Base-by-base conservation (phyloP, 2,329 filamentous ascomycete species). In the Neofusicoccum parvum region DNA sequence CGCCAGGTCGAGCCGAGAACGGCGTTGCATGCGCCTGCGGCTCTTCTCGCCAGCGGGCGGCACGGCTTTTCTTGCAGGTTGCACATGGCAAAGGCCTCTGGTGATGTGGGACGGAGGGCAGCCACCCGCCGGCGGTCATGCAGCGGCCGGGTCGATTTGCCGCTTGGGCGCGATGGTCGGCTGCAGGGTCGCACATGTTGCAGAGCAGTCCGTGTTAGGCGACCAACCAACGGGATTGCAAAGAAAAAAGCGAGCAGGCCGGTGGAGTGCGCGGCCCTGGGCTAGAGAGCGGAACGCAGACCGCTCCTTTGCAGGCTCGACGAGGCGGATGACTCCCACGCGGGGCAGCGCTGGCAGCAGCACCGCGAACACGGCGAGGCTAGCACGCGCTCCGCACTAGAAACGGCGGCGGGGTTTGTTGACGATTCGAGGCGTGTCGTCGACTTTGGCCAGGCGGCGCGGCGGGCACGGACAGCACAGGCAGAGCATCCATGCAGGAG, bases 51-150 rank as follows among this genome's bases (percentile, higher is more conserved):
- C 56, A 48, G 43, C 27, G 37, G 11, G 11, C 53, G 37, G 53
- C 54, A 58, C 39, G 23, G 54, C 32, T 7, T 32, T 32, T 7
- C 27, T 7, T n/a, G 39, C 54, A 34, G 23, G 54, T 46, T 32
- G 51, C 51, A 58, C 54, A 58, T 58, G 54, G 54, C 54, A 45
- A 58, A 58, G 50, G 34, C 49, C 50, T 54, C 34, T 60, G 41
- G 56, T 37, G 43, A 48, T 17, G 53, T 45, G 53, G 23, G 53
- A 58, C 53, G 56, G 43, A 60, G 41, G 41, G 43, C 50, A 53
- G 50, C 50, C 50, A 53, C 50, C 50, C 50, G 50, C 50, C 23
- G 2, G 51, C 39, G 5, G 39, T 58, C 27, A 32, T 58, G 54
- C 54, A 34, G 54, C 9, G 54, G 12, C 9, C 39, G 54, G 39